Evolutionary conservation across 257 asterid genomes (phyloP), one percentile per base, ranked within the genome.

Genomic region (Solanum paucissectum): DNA sequence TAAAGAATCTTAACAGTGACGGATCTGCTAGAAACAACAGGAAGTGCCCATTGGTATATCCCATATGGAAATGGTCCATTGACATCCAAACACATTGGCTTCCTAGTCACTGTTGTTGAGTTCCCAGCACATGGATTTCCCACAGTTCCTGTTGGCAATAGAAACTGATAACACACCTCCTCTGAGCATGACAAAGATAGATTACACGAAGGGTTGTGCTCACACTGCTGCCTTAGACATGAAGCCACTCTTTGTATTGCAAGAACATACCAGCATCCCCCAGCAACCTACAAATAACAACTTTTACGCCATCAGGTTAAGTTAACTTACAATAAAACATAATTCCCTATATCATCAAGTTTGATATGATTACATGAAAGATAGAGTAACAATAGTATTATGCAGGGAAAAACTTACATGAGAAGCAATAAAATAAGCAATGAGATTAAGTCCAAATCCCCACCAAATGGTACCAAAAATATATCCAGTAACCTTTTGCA

Each of bases 181-280:
- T 94, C 94, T 1, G 98, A 92, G 94, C 98, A 96, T 0, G 98
- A 94, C 83, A 94, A 42, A 7, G 94, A 89, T 83, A 90, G 91
- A 89, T 89, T 88, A 74, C 99, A 96, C 0, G 91, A 71, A 27
- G 87, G 83, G 34, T 74, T 93, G 10, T 38, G 84, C 32, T 62
- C 86, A 85, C 98, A 95, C 25, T 93, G 98, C 91, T 92, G 94
- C 89, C 90, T 90, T 21, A 97, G 93, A 93, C 99, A 97, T 21
- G 95, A 91, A 0, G 95, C 96, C 11, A 96, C 98, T 3, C 99
- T 95, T 58, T 97, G 98, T 86, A 97, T 96, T 0, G 99, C 91
- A 29, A 97, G 99, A 89, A 95, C 94, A 27, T 97, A 95, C 99
- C 99, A 97, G 87, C 99, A 96, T 7, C 99, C 99, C 10, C 99